phyloP scores from a whole-genome alignment of 306 rosid genomes.

The Castanopsis chinensis region DNA sequence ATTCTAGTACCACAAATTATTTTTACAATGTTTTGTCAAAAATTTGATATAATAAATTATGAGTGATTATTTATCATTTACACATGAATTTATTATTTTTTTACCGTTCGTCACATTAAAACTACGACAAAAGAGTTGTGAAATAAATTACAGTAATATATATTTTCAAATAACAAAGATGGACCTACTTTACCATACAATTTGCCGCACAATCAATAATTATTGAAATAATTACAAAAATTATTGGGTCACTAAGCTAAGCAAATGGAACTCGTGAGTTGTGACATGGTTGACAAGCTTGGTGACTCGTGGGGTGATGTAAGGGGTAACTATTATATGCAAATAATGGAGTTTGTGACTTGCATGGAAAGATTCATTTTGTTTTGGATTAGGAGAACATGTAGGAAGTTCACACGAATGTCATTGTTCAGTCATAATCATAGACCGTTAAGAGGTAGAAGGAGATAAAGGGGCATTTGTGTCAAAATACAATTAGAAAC shows the following conservation, averaged over 20 bases:
- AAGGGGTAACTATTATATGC: background rate
- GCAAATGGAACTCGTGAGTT: too few species aligned
- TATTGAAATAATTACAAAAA: too few species aligned
- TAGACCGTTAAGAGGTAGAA: too few species aligned
- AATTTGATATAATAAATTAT: accelerated
- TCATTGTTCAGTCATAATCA: background rate
- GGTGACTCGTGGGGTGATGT: slow-evolving; percentile 19
- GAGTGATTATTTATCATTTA: accelerated
- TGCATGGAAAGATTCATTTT: background rate
- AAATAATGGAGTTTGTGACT: background rate
- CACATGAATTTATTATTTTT: accelerated
- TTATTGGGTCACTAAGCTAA: too few species aligned
- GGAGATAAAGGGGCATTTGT: too few species aligned
- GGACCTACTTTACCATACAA: too few species aligned
- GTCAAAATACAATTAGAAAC: too few species aligned
- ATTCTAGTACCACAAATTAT: too few species aligned
- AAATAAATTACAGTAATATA: too few species aligned
- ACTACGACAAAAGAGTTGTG: accelerated
- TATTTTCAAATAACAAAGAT: too few species aligned
- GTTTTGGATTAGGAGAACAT: background rate
- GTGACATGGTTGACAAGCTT: background rate
- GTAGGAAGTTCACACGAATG: background rate
- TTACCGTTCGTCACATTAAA: accelerated
- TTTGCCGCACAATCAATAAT: too few species aligned
- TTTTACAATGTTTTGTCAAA: accelerated